Base-by-base conservation (phyloP, 768 basidiomycete species). In the Boletus rubescentipes region DNA sequence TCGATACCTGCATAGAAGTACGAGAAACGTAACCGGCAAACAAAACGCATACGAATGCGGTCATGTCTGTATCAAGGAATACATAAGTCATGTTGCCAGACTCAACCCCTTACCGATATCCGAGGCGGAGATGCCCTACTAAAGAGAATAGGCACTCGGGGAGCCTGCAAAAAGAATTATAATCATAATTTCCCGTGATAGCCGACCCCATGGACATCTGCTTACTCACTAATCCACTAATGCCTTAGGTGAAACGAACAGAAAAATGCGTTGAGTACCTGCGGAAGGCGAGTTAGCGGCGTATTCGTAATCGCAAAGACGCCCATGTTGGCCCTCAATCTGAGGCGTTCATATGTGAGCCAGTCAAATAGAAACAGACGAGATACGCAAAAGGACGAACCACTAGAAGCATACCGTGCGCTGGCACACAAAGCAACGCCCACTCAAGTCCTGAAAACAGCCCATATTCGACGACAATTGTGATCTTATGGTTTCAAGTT, bases 141-240 rank as follows among this genome's bases (percentile, higher is more conserved):
- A 69, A 18, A 86, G 70, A 26, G 26, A 3, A 6, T 6, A 26
- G 3, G 81, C 79, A 2, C 85, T 79, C 1, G 85, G 84, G 0
- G 80, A 75, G 3, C 82, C 83, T 78, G 49, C 9, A 35, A 36
- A 43, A n/a, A 35, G 7, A n/a, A n/a, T n/a, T n/a, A n/a, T n/a
- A 61, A 67, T 16, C 43, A 8, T 35, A 32, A 31, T 60, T 20
- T 30, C 9, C n/a, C 15, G n/a, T 9, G 26, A 10, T 4, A 0
- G 7, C 12, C 0, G 8, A 41, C 10, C 12, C 18, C 21, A 34
- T 26, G 14, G 26, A 11, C 4, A 26, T 23, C 20, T 16, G 50
- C 58, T 53, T 53, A 61, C 57, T 59, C 32, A 68, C 52, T 18
- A 65, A 60, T 34, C 29, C 54, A 50, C 61, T 71, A 15, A 61